phyloP scores from a whole-genome alignment of 805 yeast genomes.

The Saturnispora serradocipensis region DNA sequence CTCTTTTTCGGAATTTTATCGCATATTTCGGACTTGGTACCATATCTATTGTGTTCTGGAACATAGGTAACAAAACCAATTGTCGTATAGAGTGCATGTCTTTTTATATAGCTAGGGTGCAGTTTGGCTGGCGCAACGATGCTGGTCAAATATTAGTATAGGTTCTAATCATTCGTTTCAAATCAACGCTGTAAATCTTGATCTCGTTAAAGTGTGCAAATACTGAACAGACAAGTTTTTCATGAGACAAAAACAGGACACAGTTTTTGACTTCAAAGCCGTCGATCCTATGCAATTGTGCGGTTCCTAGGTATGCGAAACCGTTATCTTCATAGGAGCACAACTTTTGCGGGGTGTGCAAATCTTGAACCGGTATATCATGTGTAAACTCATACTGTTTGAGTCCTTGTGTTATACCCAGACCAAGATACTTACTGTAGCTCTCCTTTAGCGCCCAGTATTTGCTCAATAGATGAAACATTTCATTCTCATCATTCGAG shows the following conservation, averaged over 20 bases:
- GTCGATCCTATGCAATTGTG: background rate
- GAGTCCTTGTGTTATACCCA: conserved; percentile 37
- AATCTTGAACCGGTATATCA: background rate
- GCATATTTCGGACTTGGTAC: conserved; percentile 1
- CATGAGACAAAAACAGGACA: conserved; percentile 6
- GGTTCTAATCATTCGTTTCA: conserved; percentile 2
- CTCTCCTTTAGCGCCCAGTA: conserved; percentile 79
- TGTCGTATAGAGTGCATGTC: background rate
- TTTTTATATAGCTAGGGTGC: background rate
- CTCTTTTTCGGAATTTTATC: background rate
- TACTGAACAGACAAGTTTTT: conserved; percentile 9
- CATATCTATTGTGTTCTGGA: background rate
- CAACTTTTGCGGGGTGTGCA: conserved; percentile 12
- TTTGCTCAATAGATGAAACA: conserved; percentile 32
- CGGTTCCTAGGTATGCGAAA: background rate
- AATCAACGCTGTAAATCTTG: conserved; percentile 6
- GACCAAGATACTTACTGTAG: conserved; percentile 56
- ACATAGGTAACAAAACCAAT: no score
- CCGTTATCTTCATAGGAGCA: background rate
- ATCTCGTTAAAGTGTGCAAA: conserved; percentile 7
- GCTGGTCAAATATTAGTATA: background rate
- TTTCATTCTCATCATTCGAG: conserved; percentile 2
- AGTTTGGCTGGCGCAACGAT: background rate
- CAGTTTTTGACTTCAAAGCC: conserved; percentile 3
- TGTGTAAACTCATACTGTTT: conserved; percentile 17